phyloP scores from a whole-genome alignment of 2,329 filamentous ascomycete genomes.

The Verticillium zaregamsianum region DNA sequence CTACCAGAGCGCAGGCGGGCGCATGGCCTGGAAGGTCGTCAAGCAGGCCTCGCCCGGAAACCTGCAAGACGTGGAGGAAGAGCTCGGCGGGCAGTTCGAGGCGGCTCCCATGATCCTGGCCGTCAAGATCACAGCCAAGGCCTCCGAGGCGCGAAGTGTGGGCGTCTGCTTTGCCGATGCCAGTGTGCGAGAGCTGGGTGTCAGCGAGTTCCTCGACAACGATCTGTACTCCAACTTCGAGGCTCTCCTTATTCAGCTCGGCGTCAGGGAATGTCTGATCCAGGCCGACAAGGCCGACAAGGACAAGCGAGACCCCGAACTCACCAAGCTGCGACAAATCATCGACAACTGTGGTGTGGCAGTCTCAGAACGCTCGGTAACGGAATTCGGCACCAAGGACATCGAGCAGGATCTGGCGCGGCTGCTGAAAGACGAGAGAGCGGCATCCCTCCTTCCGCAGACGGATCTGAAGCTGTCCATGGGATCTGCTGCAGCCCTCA shows the following conservation, averaged over 20 bases:
- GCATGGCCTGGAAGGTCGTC: conserved; percentile 86
- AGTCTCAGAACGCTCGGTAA: conserved; percentile 70
- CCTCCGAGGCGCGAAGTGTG: conserved; percentile 76
- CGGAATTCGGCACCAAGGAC: conserved; percentile 83
- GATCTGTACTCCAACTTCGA: conserved; percentile 98
- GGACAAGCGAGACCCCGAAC: conserved; percentile 76
- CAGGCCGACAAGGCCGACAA: conserved; percentile 74
- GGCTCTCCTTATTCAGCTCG: conserved; percentile 90
- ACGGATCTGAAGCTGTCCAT: conserved; percentile 94
- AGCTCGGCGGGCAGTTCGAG: conserved; percentile 81
- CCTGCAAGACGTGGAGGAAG: conserved; percentile 93
- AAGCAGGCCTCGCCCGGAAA: conserved; percentile 96
- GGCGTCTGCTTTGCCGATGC: conserved; percentile 98
- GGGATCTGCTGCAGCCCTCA: conserved; percentile 87
- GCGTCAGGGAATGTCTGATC: conserved; percentile 90
- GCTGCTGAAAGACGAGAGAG: conserved; percentile 80
- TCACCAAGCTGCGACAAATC: conserved; percentile 82
- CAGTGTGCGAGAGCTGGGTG: conserved; percentile 88
- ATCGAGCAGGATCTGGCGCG: conserved; percentile 93
- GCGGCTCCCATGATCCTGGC: conserved; percentile 91
- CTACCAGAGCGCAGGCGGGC: conserved; percentile 69
- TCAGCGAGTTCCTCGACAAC: conserved; percentile 98
- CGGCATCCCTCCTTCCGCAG: conserved; percentile 74
- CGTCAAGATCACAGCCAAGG: conserved; percentile 88
- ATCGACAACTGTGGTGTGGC: conserved; percentile 91